Base-by-base conservation (phyloP, 2,329 filamentous ascomycete genomes). In the Aureobasidium sp. region DNA sequence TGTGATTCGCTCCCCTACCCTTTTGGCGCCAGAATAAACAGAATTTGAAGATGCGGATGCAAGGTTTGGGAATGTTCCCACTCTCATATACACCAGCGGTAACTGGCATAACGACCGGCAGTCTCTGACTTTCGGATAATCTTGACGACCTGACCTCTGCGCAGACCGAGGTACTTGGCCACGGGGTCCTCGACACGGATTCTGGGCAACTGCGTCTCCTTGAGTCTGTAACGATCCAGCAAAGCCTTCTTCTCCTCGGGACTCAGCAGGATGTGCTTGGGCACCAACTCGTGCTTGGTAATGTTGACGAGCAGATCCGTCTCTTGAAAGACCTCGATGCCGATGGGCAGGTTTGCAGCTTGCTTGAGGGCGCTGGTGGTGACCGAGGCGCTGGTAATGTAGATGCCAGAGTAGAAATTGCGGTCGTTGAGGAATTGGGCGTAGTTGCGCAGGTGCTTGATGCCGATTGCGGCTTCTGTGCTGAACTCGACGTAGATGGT, bases 261-360 rank as follows among this genome's bases (percentile, higher is more conserved):
- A 70, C 90, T 96, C 62, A 99, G 84, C 64, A 97, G 78, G 41
- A 97, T 87, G 73, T 99, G 94, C 74, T 89, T 91, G 48, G 94
- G 94, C 34, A 99, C 94, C 62, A 99, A 84, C 77, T 97, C 93
- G 79, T 99, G 94, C 75, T 92, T 90, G 64, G 93, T 97, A 76
- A 99, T 97, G 78, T 99, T 99, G 76, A 99, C 92, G 64, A 97
- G 82, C 69, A 99, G 78, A 77, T 99, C 94, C 74, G 94, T 89
- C 81, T 97, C 94, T 69, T 93, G 85, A 79, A 99, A 99, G 73
- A 91, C 90, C 80, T 99, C 94, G 71, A 97, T 90, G 71, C 89
- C 86, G 61, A 88, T 89, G 65, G 86, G 85, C 68, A 89, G 85
- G 63, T 93, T 86, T 64, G 87, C 87, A 67, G 86, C 86, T 69